Evolutionary conservation across 352 stramenopile species (phyloP), one percentile per base, ranked within the genome.

Genomic region (Globisporangium recalcitrans): DNA sequence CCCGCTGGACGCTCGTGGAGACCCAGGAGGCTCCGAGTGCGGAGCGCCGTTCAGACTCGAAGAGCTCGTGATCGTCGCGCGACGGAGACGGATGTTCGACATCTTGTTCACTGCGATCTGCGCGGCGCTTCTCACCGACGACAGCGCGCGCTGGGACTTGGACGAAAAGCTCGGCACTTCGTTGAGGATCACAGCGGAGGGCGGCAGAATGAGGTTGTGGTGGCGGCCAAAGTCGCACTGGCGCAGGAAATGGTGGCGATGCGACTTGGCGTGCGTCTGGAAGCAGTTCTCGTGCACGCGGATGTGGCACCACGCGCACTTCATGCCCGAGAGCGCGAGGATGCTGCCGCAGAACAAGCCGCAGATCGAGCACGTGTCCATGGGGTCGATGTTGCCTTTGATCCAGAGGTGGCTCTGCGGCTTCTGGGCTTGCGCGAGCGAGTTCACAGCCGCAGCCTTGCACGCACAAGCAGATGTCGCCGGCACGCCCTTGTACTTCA

Each of bases 261-360:
- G 52, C 24, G 48, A 58, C 2, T 44, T 57, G 1, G 54, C 62
- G 42, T 83, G 46, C 4, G 72, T 63, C 64, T 77, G 68, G 63
- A 89, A 92, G 59, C 85, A 92, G 31, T 87, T 80, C 61, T 92
- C 85, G 54, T 93, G 85, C 42, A 93, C 83, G 26, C 81, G 81
- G 4, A 80, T 71, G 57, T 93, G 85, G 65, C 85, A 93, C 85
- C 85, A 93, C 14, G 82, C 73, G 68, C 85, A 93, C 54, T 92
- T 89, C 40, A 92, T 77, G 32, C 82, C 85, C 27, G 79, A 92
- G 2, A 92, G 74, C 29, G 85, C 81, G 48, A 93, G 80, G 63
- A 93, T 87, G 62, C 79, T 91, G 21, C 85, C 82, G 53, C 85
- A 92, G 29, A 93, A 91, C 11, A 91, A 61, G 3, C 83, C 85